Evolutionary conservation across 2,329 filamentous ascomycete species (phyloP), one percentile per base, ranked within the genome.

Genomic region (Fusarium armeniacum): DNA sequence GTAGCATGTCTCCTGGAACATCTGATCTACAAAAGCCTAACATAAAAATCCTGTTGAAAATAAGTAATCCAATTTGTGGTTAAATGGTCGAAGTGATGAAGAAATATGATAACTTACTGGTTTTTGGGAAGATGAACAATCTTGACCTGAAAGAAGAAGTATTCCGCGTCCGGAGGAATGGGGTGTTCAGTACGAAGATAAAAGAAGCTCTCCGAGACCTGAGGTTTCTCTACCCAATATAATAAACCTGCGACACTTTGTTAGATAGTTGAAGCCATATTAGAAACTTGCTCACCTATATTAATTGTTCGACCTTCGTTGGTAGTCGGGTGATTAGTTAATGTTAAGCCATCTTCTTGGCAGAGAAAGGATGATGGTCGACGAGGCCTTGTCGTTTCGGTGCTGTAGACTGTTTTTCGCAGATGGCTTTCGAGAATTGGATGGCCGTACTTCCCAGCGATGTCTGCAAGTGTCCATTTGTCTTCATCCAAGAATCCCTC

Each of bases 1-100:
- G 35, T n/a, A 6, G 5, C 18, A 5, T 2, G 1, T 6, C 18
- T 12, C 6, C 2, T 3, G 9, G 35, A n/a, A 38, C 6, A 3
- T 38, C 35, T 38, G 4, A 0, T 11, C 35, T 9, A 38, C 35
- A 38, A 5, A 38, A 38, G 9, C 35, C 35, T 5, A 38, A 1
- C 35, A 12, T 38, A 1, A 38, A 35, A 0, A 35, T 2, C 3
- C 33, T 33, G 32, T 5, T 15, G 3, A 33, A 15, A 6, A 2
- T 6, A 33, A 33, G 13, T 8, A 26, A 26, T 26, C 26, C 20
- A 6, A 26, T 26, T 26, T 26, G 26, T 6, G 8, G 8, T 26
- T 26, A 6, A 26, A 26, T 26, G 26, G 5, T 26, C 8, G 26
- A 6, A 26, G 26, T 26, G 26, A 26, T 26, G 6, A 26, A 26